These are phyloP conservation scores for Yamadazyma buinensis DNA, from an alignment of 1,139 yeast species.

Conservation along the genomic window DNA sequence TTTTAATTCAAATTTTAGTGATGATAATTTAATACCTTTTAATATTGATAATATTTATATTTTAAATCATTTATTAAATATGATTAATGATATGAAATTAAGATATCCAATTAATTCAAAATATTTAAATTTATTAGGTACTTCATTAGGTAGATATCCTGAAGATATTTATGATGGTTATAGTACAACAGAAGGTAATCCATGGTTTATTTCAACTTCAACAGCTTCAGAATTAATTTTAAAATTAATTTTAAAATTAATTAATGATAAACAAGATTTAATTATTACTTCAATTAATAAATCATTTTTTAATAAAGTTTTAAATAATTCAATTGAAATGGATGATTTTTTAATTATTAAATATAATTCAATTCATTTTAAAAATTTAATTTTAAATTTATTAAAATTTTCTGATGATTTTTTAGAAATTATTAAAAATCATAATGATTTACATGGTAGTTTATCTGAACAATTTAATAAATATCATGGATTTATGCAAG, in stretches of 20 bases:
- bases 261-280: slow-evolving; percentile 21
- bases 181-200: slow-evolving; percentile 76
- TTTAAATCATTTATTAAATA: slow-evolving; percentile 53
- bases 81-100: slow-evolving; percentile 64
- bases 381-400: slow-evolving; percentile 42
- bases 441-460: slow-evolving; percentile 67
- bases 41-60: slow-evolving; percentile 53
- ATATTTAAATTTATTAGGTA: slow-evolving; percentile 45
- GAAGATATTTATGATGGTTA: slow-evolving; percentile 89
- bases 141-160: slow-evolving; percentile 88
- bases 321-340: slow-evolving; percentile 27
- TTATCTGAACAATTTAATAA: slow-evolving; percentile 89
- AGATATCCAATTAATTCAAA: slow-evolving; percentile 72
- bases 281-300: slow-evolving; percentile 22
- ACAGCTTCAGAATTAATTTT: slow-evolving; percentile 65
- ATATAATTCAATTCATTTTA: slow-evolving; percentile 46
- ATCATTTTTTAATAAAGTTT: slow-evolving; percentile 29
- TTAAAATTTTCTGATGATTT: slow-evolving; percentile 71
- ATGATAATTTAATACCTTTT: slow-evolving; percentile 44
- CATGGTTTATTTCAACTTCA: slow-evolving; percentile 91
- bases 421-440: slow-evolving; percentile 65
- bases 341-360: slow-evolving; percentile 29
- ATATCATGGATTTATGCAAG: slow-evolving; percentile 79
- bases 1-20: slow-evolving; percentile 14
- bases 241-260: slow-evolving; percentile 28